A percentile compares a stretch with the other conserved stretches of the same genome.
Evolutionary conservation across 176 grass and related monocot species (phyloP).

Genomic region (Urochloa ruziziensis): DNA sequence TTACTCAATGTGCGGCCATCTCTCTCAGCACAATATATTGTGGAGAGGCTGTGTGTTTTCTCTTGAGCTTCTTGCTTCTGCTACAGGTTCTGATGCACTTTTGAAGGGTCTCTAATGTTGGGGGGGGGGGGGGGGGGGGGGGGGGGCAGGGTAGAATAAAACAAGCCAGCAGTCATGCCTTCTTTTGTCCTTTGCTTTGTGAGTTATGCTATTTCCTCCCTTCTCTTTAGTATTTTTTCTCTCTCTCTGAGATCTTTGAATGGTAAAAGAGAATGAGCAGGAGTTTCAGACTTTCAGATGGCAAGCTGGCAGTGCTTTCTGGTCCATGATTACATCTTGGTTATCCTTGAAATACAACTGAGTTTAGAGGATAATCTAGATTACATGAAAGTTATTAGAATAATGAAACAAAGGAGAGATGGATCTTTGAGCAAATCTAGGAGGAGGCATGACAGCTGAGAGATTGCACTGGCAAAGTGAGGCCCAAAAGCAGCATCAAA

Average conservation of each 20-base stretch:
- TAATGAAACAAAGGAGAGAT: background rate
- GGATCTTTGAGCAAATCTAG: constrained; percentile 44
- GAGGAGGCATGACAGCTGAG: constrained; percentile 32
- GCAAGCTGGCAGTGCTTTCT: background rate
- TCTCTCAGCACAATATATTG: constrained; percentile 15
- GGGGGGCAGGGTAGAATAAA: constrained; percentile 24
- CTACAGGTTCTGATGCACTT: constrained; percentile 27
- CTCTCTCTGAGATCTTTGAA: background rate
- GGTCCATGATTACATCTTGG: constrained; percentile 4
- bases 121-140: background rate
- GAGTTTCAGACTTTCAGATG: constrained; percentile 17
- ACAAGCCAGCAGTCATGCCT: constrained; percentile 10
- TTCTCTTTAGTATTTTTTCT: background rate
- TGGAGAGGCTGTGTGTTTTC: constrained; percentile 24
- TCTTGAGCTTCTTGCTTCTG: constrained; percentile 5
- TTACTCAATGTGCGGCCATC: background rate
- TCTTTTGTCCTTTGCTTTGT: constrained; percentile 39
- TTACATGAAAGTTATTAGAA: constrained; percentile 23
- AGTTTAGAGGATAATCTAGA: constrained; percentile 36
- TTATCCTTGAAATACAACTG: background rate
- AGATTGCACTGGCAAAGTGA: constrained; percentile 31
- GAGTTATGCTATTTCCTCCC: constrained; percentile 8
- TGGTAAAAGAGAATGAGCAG: constrained; percentile 15
- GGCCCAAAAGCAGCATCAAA: constrained; percentile 31
- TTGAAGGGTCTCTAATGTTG: constrained; percentile 31